Conservation (phyloP, 2,329 filamentous ascomycete species). For the Lecanosticta acicola region DNA sequence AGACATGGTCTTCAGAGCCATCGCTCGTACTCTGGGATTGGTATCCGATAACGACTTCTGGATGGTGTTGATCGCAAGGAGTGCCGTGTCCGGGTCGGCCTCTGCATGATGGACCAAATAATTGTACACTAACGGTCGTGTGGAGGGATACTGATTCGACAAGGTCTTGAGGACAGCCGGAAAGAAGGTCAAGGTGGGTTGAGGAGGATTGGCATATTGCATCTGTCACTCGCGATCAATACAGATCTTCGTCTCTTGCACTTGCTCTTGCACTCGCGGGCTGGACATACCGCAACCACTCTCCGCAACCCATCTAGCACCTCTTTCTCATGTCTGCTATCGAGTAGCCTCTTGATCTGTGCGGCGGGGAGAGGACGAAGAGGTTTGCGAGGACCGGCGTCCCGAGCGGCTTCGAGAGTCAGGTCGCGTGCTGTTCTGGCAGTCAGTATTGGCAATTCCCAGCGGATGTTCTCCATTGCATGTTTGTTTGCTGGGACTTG, state of each 20-base stretch:
- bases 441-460: constrained; percentile 10
- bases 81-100: constrained; percentile 86
- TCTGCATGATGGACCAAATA: constrained; percentile 97
- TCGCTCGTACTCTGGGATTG: constrained; percentile 82
- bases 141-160: constrained; percentile 84
- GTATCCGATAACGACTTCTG: constrained; percentile 93
- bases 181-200: constrained; percentile 87
- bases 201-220: constrained; percentile 87
- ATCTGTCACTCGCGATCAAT: constrained; percentile 53
- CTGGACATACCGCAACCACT: constrained; percentile 69
- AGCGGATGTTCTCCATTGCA: constrained; percentile 34
- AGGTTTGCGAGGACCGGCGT: constrained; percentile 60
- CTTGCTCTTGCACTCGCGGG: not conserved
- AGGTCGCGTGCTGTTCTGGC: constrained; percentile 73
- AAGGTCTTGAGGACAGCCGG: constrained; percentile 98
- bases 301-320: constrained; percentile 85
- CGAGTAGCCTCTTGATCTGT: constrained; percentile 90
- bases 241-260: not conserved
- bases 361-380: constrained; percentile 64
- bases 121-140: constrained; percentile 98
- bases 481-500: constrained; percentile 58
- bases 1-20: constrained; percentile 94
- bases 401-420: constrained; percentile 92
- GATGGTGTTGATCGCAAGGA: constrained; percentile 97
- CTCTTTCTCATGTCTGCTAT: constrained; percentile 88